Evolutionary conservation across 805 yeast genomes (phyloP), one percentile per base, ranked within the genome.

Genomic region (Helenozyma baotianmanensis): DNA sequence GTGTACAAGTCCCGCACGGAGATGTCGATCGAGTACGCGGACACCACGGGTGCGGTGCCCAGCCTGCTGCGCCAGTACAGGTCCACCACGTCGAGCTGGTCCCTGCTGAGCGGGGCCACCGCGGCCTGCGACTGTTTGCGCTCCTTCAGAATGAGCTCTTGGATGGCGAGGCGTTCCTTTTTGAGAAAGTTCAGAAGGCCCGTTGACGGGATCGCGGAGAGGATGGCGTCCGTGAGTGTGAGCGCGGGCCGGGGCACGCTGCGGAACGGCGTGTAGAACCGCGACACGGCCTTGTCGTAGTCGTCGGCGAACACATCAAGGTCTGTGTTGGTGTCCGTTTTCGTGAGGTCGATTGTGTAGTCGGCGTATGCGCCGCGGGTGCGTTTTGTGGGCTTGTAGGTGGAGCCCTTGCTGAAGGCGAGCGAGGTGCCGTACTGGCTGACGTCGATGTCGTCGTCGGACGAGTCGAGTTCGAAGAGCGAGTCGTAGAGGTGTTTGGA

Each of bases 1-100:
- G 96, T 87, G 27, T 70, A 67, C 35, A 90, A 56, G 54, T 92
- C 98, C 21, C 74, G 60, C 0, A 73, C 72, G 4, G 62, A 60
- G 2, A 89, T 72, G 30, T 83, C 90, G 26, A 89, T 74, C 33
- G 59, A 60, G 39, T 57, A 68, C 4, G 55, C 59, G 8, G 58
- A 48, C 4, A 56, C 52, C 7, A 74, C 48, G 8, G 45, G 41
- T 9, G 50, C 42, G 15, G 50, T 43, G 9, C 32, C 22, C 15
- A 55, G 49, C 4, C 48, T 38, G 4, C 56, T 37, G 2, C 34
- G 23, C 68, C 73, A 64, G 22, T 50, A 40, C 3, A 38, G 36
- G n/a, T 57, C 53, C 9, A 73, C 70, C 21, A 52, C 43, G 0
- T 43, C 36, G 7, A 56, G 32, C 36, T 67, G 71, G 9, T 50